Percentiles rank a stretch among this genome's conserved stretches.
Conservation (phyloP, 331 rosid genomes). For the Quercus lobata region DNA sequence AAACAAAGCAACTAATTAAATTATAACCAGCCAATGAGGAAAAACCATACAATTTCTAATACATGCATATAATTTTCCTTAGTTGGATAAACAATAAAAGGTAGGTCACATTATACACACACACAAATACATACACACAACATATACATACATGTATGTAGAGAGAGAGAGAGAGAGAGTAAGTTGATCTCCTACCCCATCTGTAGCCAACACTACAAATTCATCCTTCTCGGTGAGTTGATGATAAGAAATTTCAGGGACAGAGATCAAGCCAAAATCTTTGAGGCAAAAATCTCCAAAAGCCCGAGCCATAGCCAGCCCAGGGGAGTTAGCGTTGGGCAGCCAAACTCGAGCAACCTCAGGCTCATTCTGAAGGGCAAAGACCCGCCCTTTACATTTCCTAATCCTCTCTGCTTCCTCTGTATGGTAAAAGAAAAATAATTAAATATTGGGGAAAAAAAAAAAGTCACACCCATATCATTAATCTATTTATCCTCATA, state of each 20-base stretch:
- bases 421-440: slow-evolving; percentile 21
- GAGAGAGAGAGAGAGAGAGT: neutral
- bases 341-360: slow-evolving; percentile 69
- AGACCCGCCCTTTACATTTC: slow-evolving; percentile 67
- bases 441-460: slow-evolving; percentile 1
- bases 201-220: slow-evolving; percentile 76
- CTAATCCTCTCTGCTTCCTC: slow-evolving; percentile 79
- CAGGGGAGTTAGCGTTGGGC: slow-evolving; percentile 64
- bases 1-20: neutral
- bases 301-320: slow-evolving; percentile 87
- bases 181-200: slow-evolving; percentile 53
- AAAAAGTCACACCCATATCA: neutral
- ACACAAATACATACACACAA: no score
- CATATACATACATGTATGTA: no score
- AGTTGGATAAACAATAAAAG: neutral
- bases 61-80: neutral
- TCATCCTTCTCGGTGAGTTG: slow-evolving; percentile 57
- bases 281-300: slow-evolving; percentile 83
- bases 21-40: neutral
- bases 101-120: neutral
- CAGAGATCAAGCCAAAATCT: slow-evolving; percentile 70
- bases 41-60: neutral
- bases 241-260: slow-evolving; percentile 58
- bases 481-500: no score
- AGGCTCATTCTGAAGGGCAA: slow-evolving; percentile 59